These are phyloP conservation scores for Claviceps sp. DNA, from an alignment of 2,329 filamentous ascomycete species.

Conservation along the genomic window DNA sequence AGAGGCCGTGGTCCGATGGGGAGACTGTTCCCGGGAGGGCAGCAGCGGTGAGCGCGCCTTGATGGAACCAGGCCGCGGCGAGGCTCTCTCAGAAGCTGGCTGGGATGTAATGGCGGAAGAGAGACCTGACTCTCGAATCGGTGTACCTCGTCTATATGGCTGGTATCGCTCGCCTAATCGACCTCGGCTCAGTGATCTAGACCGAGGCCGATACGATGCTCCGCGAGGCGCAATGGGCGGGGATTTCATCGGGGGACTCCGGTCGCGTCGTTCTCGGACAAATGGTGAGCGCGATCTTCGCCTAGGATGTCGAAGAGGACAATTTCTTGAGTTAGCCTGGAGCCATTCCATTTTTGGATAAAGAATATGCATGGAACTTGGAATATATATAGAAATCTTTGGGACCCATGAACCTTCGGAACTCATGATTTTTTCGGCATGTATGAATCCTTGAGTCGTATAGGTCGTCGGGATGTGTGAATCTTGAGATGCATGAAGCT, in stretches of 20 bases:
- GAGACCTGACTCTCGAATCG: conserved; percentile 33
- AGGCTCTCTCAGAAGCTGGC: conserved; percentile 36
- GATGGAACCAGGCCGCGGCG: conserved; percentile 34
- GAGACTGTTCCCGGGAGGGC: conserved; percentile 29
- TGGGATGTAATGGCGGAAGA: conserved; percentile 38
- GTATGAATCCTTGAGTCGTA: neutral
- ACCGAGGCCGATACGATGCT: conserved; percentile 38
- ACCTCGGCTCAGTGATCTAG: conserved; percentile 29
- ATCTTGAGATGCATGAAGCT: too few species aligned
- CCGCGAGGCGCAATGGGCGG: conserved; percentile 20
- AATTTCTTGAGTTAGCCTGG: conserved; percentile 8
- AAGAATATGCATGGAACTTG: neutral
- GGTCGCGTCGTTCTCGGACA: conserved; percentile 30
- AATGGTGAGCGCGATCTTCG: conserved; percentile 42
- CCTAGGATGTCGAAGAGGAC: conserved; percentile 16
- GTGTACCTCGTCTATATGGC: conserved; percentile 33
- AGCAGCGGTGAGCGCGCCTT: conserved; percentile 33
- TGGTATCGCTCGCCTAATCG: conserved; percentile 32
- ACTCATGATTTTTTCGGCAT: neutral
- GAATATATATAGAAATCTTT: neutral
- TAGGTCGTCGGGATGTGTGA: neutral
- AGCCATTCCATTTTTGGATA: neutral
- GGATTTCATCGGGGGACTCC: conserved; percentile 17
- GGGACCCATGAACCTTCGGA: too few species aligned
- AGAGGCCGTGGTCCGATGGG: conserved; percentile 13